Evolutionary conservation across 1,139 yeast genomes (phyloP), one percentile per base, ranked within the genome.

Genomic region (Yamadazyma diddensiae): DNA sequence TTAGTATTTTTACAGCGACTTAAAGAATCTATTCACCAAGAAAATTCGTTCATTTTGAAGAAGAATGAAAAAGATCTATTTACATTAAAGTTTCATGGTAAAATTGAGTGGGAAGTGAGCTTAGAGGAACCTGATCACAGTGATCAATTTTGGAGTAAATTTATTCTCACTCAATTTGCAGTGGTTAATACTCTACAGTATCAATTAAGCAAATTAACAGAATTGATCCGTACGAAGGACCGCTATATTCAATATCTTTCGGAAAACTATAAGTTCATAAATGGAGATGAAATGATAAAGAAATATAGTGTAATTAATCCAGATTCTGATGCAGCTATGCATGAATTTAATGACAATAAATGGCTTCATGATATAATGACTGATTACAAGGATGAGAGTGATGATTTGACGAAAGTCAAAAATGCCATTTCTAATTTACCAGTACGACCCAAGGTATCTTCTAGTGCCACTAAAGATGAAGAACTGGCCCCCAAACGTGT

Each of bases 181-280:
- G 33, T 50, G 1, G 32, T 43, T 4, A 29, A 38, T n/a, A 46
- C 59, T 25, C 45, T 62, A 21, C 37, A 52, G 15, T 41, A 42
- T 21, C 50, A 57, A 35, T 38, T 55, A n/a, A 34, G 40, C 2
- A 42, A 47, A 14, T 41, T 68, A 24, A 49, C 55, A 19, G 43
- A 41, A 8, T 34, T 55, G 4, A 39, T 68, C 2, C 38, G 41
- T 1, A 45, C 42, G 5, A 65, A 65, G 37, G 74, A 69, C 34
- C 53, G 54, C 19, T 68, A 62, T 35, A 55, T 52, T 13, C 45
- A 46, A 38, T 65, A 62, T 31, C 46, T 68, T 24, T 43, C 51
- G 17, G 70, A 62, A 34, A 66, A 66, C 46, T 62, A 64, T 42
- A 56, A 53, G 34, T 57, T 60, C 3, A 49, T 63, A 24, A 64